phyloP scores from a whole-genome alignment of 2,329 filamentous ascomycete species.

The Fusarium bulbicola region DNA sequence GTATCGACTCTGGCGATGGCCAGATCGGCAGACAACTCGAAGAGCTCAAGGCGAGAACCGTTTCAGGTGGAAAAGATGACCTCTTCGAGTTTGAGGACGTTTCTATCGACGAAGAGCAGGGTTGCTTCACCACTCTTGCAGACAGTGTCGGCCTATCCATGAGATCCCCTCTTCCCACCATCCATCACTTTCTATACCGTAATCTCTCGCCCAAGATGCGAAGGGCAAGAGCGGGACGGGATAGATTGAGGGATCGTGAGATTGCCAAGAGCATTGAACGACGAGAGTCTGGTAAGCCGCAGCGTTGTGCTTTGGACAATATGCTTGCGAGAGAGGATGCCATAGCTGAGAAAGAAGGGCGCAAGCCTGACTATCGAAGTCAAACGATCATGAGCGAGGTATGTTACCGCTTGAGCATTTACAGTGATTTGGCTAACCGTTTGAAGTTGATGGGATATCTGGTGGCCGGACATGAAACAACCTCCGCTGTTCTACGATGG shows the following conservation, averaged over 20 bases:
- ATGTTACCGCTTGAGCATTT: fast-evolving
- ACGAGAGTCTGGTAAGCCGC: not conserved
- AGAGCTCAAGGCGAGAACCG: slow-evolving; percentile 3
- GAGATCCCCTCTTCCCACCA: slow-evolving; percentile 1
- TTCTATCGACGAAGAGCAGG: slow-evolving; percentile 8
- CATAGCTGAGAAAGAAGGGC: slow-evolving; percentile 43
- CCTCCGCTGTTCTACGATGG: slow-evolving; percentile 34
- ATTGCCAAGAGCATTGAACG: slow-evolving; percentile 23
- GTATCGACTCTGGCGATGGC: slow-evolving; percentile 12
- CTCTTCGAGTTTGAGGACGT: slow-evolving; percentile 18
- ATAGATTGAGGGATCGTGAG: slow-evolving; percentile 18
- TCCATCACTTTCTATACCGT: slow-evolving; percentile 25
- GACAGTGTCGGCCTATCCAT: slow-evolving; percentile 14
- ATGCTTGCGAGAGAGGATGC: slow-evolving; percentile 45
- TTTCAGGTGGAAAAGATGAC: slow-evolving; percentile 2
- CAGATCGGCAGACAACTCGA: slow-evolving; percentile 7
- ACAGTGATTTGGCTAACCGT: not conserved
- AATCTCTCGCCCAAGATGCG: slow-evolving; percentile 16
- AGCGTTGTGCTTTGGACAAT: slow-evolving; percentile 41
- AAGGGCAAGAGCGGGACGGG: not conserved
- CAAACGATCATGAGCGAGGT: slow-evolving; percentile 47
- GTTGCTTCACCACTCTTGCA: slow-evolving; percentile 5
- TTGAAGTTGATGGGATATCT: slow-evolving; percentile 38
- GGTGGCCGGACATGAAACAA: slow-evolving; percentile 41
- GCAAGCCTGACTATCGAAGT: slow-evolving; percentile 44